phyloP scores from a whole-genome alignment of 805 yeast genomes.

The Nakazawaea holstii region DNA sequence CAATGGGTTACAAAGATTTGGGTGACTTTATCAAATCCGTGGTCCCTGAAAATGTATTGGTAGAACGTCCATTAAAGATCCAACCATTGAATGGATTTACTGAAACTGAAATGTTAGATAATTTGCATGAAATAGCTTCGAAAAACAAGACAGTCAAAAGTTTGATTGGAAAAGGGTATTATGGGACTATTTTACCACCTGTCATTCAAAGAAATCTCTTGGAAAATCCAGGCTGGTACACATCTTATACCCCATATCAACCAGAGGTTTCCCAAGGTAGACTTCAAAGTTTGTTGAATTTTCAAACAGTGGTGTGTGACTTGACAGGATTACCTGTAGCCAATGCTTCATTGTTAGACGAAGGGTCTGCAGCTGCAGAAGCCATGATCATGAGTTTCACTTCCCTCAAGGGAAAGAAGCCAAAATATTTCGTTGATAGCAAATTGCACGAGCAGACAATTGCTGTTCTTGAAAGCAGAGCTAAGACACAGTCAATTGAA shows the following conservation, averaged over 20 bases:
- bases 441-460: slow-evolving; percentile 83
- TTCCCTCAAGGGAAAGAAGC: slow-evolving; percentile 59
- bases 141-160: slow-evolving; percentile 72
- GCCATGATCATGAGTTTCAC: slow-evolving; percentile 86
- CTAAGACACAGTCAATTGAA: slow-evolving; percentile 65
- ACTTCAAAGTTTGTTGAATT: slow-evolving; percentile 82
- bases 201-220: slow-evolving; percentile 89
- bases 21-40: slow-evolving; percentile 67
- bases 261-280: slow-evolving; percentile 98
- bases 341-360: slow-evolving; percentile 91
- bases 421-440: slow-evolving; percentile 64
- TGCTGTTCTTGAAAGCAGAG: slow-evolving; percentile 74
- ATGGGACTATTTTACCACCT: slow-evolving; percentile 84
- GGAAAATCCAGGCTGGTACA: slow-evolving; percentile 97
- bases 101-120: slow-evolving; percentile 73
- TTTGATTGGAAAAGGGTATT: slow-evolving; percentile 91
- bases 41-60: slow-evolving; percentile 71
- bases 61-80: slow-evolving; percentile 61
- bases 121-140: slow-evolving; percentile 61
- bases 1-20: slow-evolving; percentile 61
- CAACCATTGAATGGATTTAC: slow-evolving; percentile 71
- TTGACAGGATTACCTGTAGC: slow-evolving; percentile 93
- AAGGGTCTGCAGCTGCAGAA: slow-evolving; percentile 97
- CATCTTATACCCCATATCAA: slow-evolving; percentile 97
- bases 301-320: slow-evolving; percentile 87